These are phyloP conservation scores for Tremellales sp. DNA, from an alignment of 1,284 basidiomycete genomes.

Conservation along the genomic window DNA sequence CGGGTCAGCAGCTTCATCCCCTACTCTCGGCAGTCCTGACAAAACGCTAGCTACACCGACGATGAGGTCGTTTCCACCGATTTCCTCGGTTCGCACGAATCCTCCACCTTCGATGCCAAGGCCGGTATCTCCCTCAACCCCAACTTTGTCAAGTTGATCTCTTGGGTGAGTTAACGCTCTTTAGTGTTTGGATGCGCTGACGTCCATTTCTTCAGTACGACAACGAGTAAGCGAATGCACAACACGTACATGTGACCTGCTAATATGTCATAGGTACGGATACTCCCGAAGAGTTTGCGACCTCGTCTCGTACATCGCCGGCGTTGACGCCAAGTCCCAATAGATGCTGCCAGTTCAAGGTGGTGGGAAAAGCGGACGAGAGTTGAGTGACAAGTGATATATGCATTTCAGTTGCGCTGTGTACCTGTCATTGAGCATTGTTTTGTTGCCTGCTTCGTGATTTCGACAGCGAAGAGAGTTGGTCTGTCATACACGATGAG, in stretches of 20 bases:
- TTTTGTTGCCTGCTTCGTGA: too few species aligned
- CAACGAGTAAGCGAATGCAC: too few species aligned
- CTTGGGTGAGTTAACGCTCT: conserved; percentile 58
- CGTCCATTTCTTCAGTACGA: conserved; percentile 63
- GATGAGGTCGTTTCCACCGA: conserved; percentile 93
- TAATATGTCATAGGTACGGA: too few species aligned
- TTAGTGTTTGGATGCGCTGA: background rate
- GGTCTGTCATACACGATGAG: too few species aligned
- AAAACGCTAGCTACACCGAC: conserved; percentile 68
- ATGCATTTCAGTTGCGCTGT: too few species aligned
- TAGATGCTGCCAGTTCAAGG: too few species aligned
- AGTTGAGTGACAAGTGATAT: too few species aligned
- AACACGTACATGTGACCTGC: too few species aligned
- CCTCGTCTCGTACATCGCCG: conserved; percentile 76
- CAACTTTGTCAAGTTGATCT: conserved; percentile 92
- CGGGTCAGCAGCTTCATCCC: conserved; percentile 45
- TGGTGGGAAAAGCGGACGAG: too few species aligned
- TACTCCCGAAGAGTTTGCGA: conserved; percentile 95
- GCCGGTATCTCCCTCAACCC: conserved; percentile 91
- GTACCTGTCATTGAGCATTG: too few species aligned
- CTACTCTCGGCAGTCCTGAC: background rate
- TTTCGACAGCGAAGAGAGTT: too few species aligned
- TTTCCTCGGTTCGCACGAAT: conserved; percentile 74
- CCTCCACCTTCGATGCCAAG: conserved; percentile 85
- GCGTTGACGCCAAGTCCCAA: conserved; percentile 57